Base-by-base conservation (phyloP, 352 stramenopile species). In the Vaucheria bursata region DNA sequence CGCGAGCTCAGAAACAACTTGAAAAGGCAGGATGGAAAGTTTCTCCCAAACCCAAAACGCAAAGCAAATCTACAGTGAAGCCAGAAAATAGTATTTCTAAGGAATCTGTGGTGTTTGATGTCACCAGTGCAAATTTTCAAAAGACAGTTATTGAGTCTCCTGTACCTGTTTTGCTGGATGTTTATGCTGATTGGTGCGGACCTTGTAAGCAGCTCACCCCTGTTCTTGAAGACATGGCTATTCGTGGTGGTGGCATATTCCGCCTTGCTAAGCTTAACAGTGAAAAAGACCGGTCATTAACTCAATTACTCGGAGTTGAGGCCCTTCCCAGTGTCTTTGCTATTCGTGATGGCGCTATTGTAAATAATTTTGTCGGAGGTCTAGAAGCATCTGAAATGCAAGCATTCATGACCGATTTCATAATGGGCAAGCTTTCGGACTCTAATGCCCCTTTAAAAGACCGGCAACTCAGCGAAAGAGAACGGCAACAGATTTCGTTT, bases 101-200 rank as follows among this genome's bases (percentile, higher is more conserved):
- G 12, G 39, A 50, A 50, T 50, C 39, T 12, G 83, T 86, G 8
- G 77, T 86, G 25, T 86, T 86, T 59, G 80, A 86, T 31, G 64
- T 79, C 12, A 85, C 77, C 5, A 69, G 76, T 39, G 77, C 73
- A 6, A 81, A 82, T 32, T 70, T 86, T 25, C 83, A 86, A 36
- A 83, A 81, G 71, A 36, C 85, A 38, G 82, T 86, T 31, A 29
- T 86, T 0, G 82, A 86, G 34, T 85, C 76, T n/a, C 59, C 68
- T 7, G 81, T 85, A 8, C 81, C 83, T 36, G 83, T 86, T 0
- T 64, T 86, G 37, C 34, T 86, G 50, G 78, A 86, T 45, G 74
- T 86, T 35, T 84, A 83, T 77, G 83, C 83, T 34, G 75, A 85
- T 34, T 86, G 83, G 83, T 86, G 83, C 33, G 83, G 76, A 2